Evolutionary conservation across 371 early-diverging fungal species (phyloP), one percentile per base, ranked within the genome.

Genomic region (Choanephora cucurbitarum): DNA sequence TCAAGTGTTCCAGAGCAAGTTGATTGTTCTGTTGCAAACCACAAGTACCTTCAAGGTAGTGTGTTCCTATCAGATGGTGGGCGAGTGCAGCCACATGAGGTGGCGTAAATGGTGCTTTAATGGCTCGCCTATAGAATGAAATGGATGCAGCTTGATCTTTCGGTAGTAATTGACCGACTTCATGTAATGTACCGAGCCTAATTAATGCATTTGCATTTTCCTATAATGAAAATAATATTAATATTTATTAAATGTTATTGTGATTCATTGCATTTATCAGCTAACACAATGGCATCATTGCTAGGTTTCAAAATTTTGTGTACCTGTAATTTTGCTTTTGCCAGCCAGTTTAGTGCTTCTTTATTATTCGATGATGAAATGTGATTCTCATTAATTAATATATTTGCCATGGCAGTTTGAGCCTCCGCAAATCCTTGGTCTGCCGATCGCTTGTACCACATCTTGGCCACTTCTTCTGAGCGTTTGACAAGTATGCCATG

Each of bases 21-120:
- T 34, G 13, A 10, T 43, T 14, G 48, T 75, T 55, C 23, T 56
- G 58, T 15, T 34, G 22, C 10, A 62, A 49, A 10, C 71, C 72
- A 11, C 62, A 47, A 8, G 61, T 56, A 5, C 60, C 58, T 13
- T 58, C n/a, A n/a, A 59, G 55, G 22, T 75, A 70, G 37, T 62
- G 65, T 14, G 64, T 56, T 21, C 70, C 76, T 0, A 75, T 41
- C n/a, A 65, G 39, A 42, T 67, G 67, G 22, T 75, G 70, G 4
- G 69, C 73, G 1, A 58, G 19, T 7, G 68, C 44, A 11, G 48
- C 43, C 2, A 58, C 39, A 1, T 34, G 42, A 6, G 49, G 19
- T 8, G 54, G 51, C 3, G 34, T 28, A 28, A 19, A 24, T 3
- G 58, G 48, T 0, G 43, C 37, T 14, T 55, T 22, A 13, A 59